Evolutionary conservation across 2,329 filamentous ascomycete genomes (phyloP), one percentile per base, ranked within the genome.

Genomic region (Fusarium keratoplasticum): DNA sequence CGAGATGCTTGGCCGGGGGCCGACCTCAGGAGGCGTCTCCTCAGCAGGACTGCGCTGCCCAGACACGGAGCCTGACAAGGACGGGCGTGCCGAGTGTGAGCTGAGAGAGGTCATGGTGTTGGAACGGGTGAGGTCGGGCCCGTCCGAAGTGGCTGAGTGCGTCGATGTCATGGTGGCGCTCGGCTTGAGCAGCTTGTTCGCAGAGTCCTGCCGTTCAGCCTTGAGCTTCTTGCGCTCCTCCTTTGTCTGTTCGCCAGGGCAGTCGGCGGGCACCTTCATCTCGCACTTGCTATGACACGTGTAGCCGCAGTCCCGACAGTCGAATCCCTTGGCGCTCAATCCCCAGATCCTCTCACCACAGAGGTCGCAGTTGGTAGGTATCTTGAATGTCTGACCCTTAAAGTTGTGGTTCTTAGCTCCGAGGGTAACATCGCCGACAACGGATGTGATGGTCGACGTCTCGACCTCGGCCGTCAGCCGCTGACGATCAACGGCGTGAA

Each of bases 201-300:
- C 93, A 6, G 92, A 88, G 68, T 94, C 92, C 83, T 98, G 96
- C 70, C 95, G 90, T 81, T 95, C 93, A 47, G 89, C 89, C 83
- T 98, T 98, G 76, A 97, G 88, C 79, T 95, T 97, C 87, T 98
- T 99, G 85, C 92, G 95, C 78, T 98, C 95, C 72, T 98, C 96
- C 83, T 98, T 99, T 72, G 88, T 92, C 80, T 96, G 91, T 80
- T 98, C 96, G 59, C 96, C 96, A 0, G 96, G 96, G 80, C 96
- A 99, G 80, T 98, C 94, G 9, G 96, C 94, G 0, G 96, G 95
- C 0, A 98, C 96, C 84, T 98, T 99, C 93, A 99, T 96, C 85
- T 99, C 95, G 82, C 96, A 99, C 85, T 99, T 99, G 86, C 92
- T 97, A 84, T 99, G 96, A 80, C 96, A 99, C 2, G 95, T 98